Base-by-base conservation (phyloP, 495 filamentous ascomycete genomes). In the Podospora appendiculata region DNA sequence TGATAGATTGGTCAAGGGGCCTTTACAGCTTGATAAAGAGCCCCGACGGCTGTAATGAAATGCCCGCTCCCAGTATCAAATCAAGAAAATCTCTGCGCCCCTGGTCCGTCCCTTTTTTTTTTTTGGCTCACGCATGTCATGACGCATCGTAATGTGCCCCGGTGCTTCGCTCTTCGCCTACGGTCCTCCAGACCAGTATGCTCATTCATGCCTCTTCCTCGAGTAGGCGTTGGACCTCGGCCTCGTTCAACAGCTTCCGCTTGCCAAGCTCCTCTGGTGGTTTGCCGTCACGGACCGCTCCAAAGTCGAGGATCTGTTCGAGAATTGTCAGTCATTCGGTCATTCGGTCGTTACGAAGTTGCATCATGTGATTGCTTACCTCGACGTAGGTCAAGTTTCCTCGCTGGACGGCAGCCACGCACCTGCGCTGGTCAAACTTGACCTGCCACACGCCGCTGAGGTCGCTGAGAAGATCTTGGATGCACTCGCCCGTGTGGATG, bases 401-500 rank as follows among this genome's bases (percentile, higher is more conserved):
- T 41, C 93, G 78, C 74, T 99, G 94, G 55, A 99, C 93, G 33
- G 93, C 93, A 46, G 93, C 93, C 42, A 99, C 93, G 67, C 93
- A 99, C 67, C 90, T 77, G 53, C 93, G 79, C 64, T 95, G 88
- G 65, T 99, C 90, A 69, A 99, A 99, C 63, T 90, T 90, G 61
- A 99, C 93, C 71, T 99, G 93, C 93, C 93, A 99, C 40, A 99
- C 93, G 8, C 90, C 89, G 59, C 85, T 90, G 51, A 99, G 77
- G 63, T 96, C 90, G n/a, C 89, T 96, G 57, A 99, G 78, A 25
- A 99, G 81, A 71, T 99, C 93, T 53, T 90, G 84, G 41, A 96
- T 85, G 67, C 90, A 96, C 50, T 95, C 88, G 47, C 93, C 93
- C 19, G 82, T 93, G 57, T 83, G 81, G 36, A 96, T 85, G 68